Evolutionary conservation across 1,284 basidiomycete genomes (phyloP).

Genomic region (Prillingera fragicola): DNA sequence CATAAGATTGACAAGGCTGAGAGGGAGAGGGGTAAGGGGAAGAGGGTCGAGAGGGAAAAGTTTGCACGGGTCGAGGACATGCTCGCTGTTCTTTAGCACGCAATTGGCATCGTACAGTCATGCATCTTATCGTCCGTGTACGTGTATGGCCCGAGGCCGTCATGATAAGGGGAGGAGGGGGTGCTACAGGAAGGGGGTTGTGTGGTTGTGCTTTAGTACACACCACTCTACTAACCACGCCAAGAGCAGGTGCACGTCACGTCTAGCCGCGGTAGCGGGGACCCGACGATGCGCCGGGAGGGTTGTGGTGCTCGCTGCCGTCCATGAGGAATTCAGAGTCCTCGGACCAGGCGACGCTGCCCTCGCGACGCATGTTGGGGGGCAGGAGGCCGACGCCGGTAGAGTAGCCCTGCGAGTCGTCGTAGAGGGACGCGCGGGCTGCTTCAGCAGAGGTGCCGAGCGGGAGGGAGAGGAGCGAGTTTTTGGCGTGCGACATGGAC

Average conservation of each 20-base stretch:
- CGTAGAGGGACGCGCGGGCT: slow-evolving; percentile 23
- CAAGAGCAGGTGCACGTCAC: no score
- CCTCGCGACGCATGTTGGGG: slow-evolving; percentile 37
- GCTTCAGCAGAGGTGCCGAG: slow-evolving; percentile 23
- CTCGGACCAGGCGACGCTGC: slow-evolving; percentile 24
- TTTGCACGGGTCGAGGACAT: slow-evolving; percentile 57
- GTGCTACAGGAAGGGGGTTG: no score
- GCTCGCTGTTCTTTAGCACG: slow-evolving; percentile 42
- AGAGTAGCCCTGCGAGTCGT: slow-evolving; percentile 14
- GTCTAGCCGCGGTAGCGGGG: no score
- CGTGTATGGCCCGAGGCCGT: no score
- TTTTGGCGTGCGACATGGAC: slow-evolving; percentile 46
- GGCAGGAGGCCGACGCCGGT: slow-evolving; percentile 22
- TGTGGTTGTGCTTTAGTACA: no score
- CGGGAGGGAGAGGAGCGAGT: slow-evolving; percentile 40
- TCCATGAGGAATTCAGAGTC: no score
- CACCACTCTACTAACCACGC: no score
- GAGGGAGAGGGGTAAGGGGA: slow-evolving; percentile 22
- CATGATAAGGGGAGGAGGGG: no score
- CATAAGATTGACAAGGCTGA: slow-evolving; percentile 37
- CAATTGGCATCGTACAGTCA: slow-evolving; percentile 9
- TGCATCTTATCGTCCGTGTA: no score
- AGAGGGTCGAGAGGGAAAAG: slow-evolving; percentile 34
- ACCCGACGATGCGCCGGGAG: no score
- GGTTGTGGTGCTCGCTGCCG: no score